A percentile compares a stretch with the other conserved stretches of the same genome.
phyloP scores from a whole-genome alignment of 805 yeast genomes.

The Starmera pachycereana region DNA sequence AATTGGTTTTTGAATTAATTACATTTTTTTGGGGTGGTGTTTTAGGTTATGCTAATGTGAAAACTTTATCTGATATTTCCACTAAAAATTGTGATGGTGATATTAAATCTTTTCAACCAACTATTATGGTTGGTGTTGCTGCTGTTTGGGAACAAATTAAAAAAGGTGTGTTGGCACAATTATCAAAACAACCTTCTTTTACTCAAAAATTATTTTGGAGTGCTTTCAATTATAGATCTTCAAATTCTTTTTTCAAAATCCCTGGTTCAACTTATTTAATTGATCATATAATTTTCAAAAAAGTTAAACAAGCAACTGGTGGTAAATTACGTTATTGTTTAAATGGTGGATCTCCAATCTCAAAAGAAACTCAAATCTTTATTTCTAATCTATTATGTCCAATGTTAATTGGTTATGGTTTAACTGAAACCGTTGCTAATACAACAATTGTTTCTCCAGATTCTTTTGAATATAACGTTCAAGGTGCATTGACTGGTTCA shows the following conservation, averaged over 20 bases:
- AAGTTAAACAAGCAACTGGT: conserved; percentile 90
- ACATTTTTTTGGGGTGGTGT: conserved; percentile 83
- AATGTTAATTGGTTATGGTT: conserved; percentile 89
- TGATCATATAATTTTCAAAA: conserved; percentile 72
- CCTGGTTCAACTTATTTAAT: conserved; percentile 60
- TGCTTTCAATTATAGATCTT: conserved; percentile 66
- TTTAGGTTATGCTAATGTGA: conserved; percentile 86
- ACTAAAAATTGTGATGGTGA: conserved; percentile 84
- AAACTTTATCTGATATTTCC: conserved; percentile 77
- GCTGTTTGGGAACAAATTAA: conserved; percentile 96
- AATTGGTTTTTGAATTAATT: conserved; percentile 75
- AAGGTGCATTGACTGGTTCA: conserved; percentile 77
- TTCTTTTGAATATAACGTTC: conserved; percentile 61
- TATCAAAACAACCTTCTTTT: conserved; percentile 51
- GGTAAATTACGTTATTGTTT: conserved; percentile 65
- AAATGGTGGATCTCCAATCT: conserved; percentile 91
- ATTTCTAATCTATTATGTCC: conserved; percentile 70
- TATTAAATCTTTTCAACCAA: conserved; percentile 77
- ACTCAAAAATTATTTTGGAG: conserved; percentile 84
- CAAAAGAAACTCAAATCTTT: conserved; percentile 73
- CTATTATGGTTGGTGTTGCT: conserved; percentile 96
- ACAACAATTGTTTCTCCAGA: conserved; percentile 57
- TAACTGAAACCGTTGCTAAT: conserved; percentile 94
- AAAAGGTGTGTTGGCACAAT: conserved; percentile 80
- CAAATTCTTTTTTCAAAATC: conserved; percentile 39